These are phyloP conservation scores for Colletotrichum sidae DNA, from an alignment of 2,329 filamentous ascomycete genomes.

Conservation along the genomic window DNA sequence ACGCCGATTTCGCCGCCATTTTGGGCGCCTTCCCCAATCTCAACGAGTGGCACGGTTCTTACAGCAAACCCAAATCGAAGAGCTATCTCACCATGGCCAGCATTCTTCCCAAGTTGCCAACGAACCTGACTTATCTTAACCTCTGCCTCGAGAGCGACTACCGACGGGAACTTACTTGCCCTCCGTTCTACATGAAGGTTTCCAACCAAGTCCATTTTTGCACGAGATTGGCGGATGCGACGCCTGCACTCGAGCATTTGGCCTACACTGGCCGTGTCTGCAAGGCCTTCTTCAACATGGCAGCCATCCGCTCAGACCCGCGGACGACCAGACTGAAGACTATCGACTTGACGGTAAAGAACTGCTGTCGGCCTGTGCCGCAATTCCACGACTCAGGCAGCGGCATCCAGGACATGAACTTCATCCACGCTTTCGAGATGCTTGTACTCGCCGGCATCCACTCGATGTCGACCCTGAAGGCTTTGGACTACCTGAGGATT, in stretches of 20 bases:
- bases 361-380: constrained; percentile 71
- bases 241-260: constrained; percentile 73
- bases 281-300: constrained; percentile 73
- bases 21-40: constrained; percentile 73
- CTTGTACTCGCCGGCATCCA: constrained; percentile 73
- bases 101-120: constrained; percentile 69
- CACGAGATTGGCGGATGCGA: constrained; percentile 64
- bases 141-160: constrained; percentile 80
- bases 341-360: constrained; percentile 79
- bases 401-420: constrained; percentile 77
- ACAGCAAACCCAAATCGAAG: constrained; percentile 79
- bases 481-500: constrained; percentile 75
- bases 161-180: constrained; percentile 70
- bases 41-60: constrained; percentile 71
- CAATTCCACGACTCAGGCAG: constrained; percentile 73
- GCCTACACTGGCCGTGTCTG: constrained; percentile 80
- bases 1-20: constrained; percentile 71
- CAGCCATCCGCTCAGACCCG: constrained; percentile 61
- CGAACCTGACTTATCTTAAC: constrained; percentile 70
- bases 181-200: constrained; percentile 71
- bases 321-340: constrained; percentile 68
- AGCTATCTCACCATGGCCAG: constrained; percentile 77
- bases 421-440: constrained; percentile 78
- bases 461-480: constrained; percentile 67
- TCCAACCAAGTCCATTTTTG: constrained; percentile 73